These are phyloP conservation scores for Lomentospora prolificans DNA, from an alignment of 2,329 filamentous ascomycete genomes.

Conservation along the genomic window DNA sequence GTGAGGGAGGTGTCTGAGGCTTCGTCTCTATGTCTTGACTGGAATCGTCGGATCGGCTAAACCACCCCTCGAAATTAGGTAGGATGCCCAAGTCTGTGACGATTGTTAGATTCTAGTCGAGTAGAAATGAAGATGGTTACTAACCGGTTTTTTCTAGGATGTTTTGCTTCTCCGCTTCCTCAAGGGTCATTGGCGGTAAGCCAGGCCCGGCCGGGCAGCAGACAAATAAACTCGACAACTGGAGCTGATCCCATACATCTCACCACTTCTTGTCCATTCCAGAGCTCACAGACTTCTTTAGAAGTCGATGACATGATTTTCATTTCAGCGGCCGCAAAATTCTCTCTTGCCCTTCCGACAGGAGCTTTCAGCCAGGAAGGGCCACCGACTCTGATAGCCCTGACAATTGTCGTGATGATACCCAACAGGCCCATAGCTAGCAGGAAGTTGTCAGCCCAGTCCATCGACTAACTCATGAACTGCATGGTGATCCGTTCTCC, in stretches of 20 bases:
- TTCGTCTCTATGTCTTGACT: too few species aligned
- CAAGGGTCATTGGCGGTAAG: too few species aligned
- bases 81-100: too few species aligned
- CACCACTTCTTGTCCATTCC: slow-evolving; percentile 20
- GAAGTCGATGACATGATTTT: slow-evolving; percentile 32
- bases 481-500: slow-evolving; percentile 37
- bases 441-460: slow-evolving; percentile 15
- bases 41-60: too few species aligned
- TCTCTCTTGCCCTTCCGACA: slow-evolving; percentile 28
- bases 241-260: slow-evolving; percentile 23
- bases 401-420: slow-evolving; percentile 27
- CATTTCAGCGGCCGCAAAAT: slow-evolving; percentile 20
- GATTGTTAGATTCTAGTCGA: too few species aligned
- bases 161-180: too few species aligned
- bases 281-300: slow-evolving; percentile 28
- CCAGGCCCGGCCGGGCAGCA: too few species aligned
- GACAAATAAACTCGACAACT: slow-evolving; percentile 21
- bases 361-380: slow-evolving; percentile 22
- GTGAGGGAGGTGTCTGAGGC: too few species aligned
- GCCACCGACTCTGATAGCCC: slow-evolving; percentile 23
- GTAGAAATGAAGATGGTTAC: too few species aligned
- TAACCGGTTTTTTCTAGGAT: too few species aligned
- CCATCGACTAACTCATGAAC: slow-evolving; percentile 29
- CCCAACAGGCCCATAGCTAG: slow-evolving; percentile 27
- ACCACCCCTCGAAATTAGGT: too few species aligned